Evolutionary conservation across 2,329 filamentous ascomycete genomes (phyloP), one percentile per base, ranked within the genome.

Genomic region (Delphinella strobiligena): DNA sequence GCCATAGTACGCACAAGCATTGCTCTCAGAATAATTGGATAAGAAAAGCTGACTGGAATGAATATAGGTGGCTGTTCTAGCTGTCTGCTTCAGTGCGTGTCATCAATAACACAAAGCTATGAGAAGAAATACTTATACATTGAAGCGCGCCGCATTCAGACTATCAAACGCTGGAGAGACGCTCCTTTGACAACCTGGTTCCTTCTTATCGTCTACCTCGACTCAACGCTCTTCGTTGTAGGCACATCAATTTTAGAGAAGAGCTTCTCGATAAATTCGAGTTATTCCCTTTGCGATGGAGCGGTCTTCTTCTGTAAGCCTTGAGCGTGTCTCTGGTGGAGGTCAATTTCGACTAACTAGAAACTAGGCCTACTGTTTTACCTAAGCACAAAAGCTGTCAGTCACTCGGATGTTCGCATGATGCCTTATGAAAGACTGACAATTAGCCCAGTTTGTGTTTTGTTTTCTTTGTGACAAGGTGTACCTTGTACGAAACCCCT

Each of bases 381-480:
- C 33, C 9, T 35, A 9, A 18, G 14, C 18, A 35, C 14, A 5
- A 35, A 35, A 19, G 19, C 19, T 17, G 14, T 35, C 7, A 8
- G 31, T 17, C 7, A 8, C 31, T 14, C 14, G 31, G 12, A 7
- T 27, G 12, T 7, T 5, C 31, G 5, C 31, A 17, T 33, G 12
- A 14, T 33, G 8, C 31, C 14, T 33, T 33, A 5, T 7, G n/a
- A 17, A 33, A 14, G 5, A 5, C n/a, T 14, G 12, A 14, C 31
- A 33, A 5, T 33, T 5, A 14, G 7, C 7, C 5, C 14, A 35
- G 14, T 10, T 35, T 11, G 14, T 19, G 10, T 12, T 17, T 19
- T 19, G n/a, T 27, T 12, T 36, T 36, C 19, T 39, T 10, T 30
- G 33, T 10, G 37, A 39, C n/a, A 39, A 39, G 19, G 37, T 32